Evolutionary conservation across 2,329 filamentous ascomycete genomes (phyloP).

Genomic region (Cladosporium sp.): DNA sequence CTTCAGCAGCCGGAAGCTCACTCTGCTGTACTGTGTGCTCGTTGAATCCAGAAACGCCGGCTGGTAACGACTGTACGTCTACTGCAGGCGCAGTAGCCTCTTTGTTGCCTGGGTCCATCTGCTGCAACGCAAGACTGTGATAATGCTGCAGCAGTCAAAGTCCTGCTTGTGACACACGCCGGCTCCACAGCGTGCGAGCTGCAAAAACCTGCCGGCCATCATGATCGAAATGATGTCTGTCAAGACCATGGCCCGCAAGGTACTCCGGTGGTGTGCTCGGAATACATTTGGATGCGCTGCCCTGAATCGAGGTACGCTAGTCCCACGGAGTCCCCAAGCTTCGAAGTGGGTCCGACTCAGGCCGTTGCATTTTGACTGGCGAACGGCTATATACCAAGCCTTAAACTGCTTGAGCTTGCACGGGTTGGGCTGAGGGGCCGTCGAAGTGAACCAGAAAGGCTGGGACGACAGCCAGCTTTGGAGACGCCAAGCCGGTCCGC

Average conservation of each 20-base stretch:
- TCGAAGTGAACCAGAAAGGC: background rate
- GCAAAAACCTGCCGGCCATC: slow-evolving; percentile 3
- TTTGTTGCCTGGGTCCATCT: background rate
- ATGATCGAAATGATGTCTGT: background rate
- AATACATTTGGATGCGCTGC: background rate
- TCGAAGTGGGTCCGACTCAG: background rate
- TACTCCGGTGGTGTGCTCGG: slow-evolving; percentile 7
- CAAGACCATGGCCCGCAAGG: background rate
- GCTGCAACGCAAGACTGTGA: background rate
- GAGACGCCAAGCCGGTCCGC: background rate
- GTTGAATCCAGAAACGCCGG: background rate
- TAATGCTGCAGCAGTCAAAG: background rate
- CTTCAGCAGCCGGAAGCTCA: background rate
- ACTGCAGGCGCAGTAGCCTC: background rate
- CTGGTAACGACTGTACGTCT: background rate
- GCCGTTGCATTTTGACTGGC: slow-evolving; percentile 2
- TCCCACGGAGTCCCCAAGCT: slow-evolving; percentile 5
- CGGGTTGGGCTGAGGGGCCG: background rate
- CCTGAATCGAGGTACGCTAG: background rate
- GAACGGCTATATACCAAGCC: slow-evolving; percentile 3
- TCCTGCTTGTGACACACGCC: background rate
- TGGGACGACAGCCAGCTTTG: background rate
- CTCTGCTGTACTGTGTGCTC: background rate
- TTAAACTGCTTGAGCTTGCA: slow-evolving; percentile 4
- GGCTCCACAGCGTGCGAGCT: background rate